Conservation (phyloP, 106 monocot genomes). For the Gastrodia elata region DNA sequence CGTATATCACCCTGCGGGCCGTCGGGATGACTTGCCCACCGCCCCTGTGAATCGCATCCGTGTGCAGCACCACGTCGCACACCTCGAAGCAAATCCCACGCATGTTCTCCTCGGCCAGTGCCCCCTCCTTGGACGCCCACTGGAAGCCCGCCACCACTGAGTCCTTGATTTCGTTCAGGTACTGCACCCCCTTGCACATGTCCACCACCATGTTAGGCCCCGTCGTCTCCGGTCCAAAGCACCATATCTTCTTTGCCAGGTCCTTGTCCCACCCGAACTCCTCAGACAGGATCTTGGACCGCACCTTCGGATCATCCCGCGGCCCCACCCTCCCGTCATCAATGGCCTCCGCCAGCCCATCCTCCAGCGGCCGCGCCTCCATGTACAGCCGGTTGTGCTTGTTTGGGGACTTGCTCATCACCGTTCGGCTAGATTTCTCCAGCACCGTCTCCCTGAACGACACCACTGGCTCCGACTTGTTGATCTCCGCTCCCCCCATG, state of each 20-base stretch:
- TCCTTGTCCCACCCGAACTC: constrained; percentile 51
- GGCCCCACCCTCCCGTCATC: constrained; percentile 37
- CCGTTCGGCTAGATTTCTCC: constrained; percentile 19
- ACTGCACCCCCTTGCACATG: constrained; percentile 49
- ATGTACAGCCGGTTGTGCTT: constrained; percentile 32
- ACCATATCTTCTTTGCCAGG: constrained; percentile 45
- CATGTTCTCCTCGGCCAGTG: constrained; percentile 41
- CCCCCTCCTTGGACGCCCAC: constrained; percentile 49
- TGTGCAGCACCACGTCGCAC: constrained; percentile 34
- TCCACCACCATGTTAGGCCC: constrained; percentile 43
- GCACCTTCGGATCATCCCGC: constrained; percentile 32
- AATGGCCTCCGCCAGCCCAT: constrained; percentile 31
- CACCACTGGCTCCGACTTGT: constrained; percentile 16
- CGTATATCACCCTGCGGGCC: constrained; percentile 42
- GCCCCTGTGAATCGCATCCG: constrained; percentile 41
- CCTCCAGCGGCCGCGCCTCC: constrained; percentile 31
- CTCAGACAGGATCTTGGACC: constrained; percentile 27
- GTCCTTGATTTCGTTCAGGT: constrained; percentile 44
- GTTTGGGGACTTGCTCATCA: constrained; percentile 29
- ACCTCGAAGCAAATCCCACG: constrained; percentile 39
- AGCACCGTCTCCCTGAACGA: constrained; percentile 27
- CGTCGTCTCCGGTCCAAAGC: constrained; percentile 42
- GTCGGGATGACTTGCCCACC: constrained; percentile 40
- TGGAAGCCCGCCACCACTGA: constrained; percentile 47
- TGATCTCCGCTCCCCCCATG: constrained; percentile 27